phyloP scores from a whole-genome alignment of 2,329 filamentous ascomycete genomes.

The Zasmidium angulare region DNA sequence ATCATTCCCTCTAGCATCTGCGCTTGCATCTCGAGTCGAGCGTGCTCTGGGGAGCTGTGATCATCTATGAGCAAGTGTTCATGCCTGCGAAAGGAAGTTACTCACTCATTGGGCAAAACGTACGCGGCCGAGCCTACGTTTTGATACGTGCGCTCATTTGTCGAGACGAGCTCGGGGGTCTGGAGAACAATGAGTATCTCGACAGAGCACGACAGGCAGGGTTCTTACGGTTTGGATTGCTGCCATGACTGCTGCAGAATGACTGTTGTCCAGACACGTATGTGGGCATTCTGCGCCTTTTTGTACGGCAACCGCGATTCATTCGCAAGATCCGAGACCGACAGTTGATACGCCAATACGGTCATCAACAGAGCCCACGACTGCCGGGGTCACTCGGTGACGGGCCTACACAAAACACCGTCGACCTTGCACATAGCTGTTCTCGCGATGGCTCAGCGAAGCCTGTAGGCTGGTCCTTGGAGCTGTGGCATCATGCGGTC shows the following conservation, averaged over 20 bases:
- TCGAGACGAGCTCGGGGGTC: background rate
- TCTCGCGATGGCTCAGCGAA: too few species aligned
- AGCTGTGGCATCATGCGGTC: too few species aligned
- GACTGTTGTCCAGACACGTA: too few species aligned
- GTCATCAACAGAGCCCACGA: too few species aligned
- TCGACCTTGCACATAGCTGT: too few species aligned
- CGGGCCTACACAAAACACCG: too few species aligned
- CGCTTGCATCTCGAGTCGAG: slow-evolving; percentile 18
- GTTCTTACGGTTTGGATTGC: background rate
- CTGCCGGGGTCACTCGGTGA: too few species aligned
- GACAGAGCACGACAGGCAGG: background rate
- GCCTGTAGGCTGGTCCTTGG: too few species aligned
- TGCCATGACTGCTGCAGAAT: background rate
- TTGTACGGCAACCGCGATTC: too few species aligned
- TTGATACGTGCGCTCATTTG: background rate
- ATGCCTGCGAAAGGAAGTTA: background rate
- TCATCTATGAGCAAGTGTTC: background rate
- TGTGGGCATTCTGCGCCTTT: too few species aligned
- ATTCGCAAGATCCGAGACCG: too few species aligned
- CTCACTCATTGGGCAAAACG: background rate
- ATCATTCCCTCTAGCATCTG: slow-evolving; percentile 12
- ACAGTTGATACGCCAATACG: too few species aligned
- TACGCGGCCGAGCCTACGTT: background rate
- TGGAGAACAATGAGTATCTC: background rate
- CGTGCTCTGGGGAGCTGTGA: slow-evolving; percentile 11